Conservation (phyloP, 129 eudicot species). For the Rutidosis leptorrhynchoides region DNA sequence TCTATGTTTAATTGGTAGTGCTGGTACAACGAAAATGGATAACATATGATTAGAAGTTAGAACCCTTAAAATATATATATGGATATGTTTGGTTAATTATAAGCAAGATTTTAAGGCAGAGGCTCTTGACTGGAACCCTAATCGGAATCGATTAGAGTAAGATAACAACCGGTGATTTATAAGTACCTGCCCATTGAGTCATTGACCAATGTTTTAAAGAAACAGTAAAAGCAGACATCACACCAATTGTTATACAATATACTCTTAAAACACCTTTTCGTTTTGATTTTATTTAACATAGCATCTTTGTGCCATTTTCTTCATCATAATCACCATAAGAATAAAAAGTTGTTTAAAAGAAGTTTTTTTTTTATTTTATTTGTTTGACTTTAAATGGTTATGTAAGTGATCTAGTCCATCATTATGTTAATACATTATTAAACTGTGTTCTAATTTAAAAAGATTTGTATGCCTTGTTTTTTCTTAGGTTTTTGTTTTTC, state of each 20-base stretch:
- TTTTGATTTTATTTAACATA: too few relatives aligned
- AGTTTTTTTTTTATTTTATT: too few relatives aligned
- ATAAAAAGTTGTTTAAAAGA: background rate
- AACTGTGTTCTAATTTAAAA: background rate
- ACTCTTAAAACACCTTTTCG: background rate
- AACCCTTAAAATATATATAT: background rate
- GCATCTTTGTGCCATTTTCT: background rate
- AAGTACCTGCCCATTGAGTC: background rate
- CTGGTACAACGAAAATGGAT: background rate
- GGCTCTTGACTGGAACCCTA: background rate
- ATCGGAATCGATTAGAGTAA: background rate
- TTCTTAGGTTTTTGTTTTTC: conserved; percentile 85
- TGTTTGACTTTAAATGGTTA: background rate
- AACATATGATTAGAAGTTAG: background rate
- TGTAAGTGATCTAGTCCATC: background rate
- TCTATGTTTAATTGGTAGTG: background rate
- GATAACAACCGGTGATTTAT: background rate
- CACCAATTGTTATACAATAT: background rate
- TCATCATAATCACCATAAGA: background rate
- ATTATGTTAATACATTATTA: background rate
- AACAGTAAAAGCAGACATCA: background rate
- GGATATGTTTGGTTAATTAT: background rate
- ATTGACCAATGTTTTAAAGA: background rate
- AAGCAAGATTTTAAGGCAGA: background rate
- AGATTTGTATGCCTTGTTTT: background rate